These are phyloP conservation scores for Rhodotorula sp. DNA, from an alignment of 1,284 basidiomycete species.

Conservation along the genomic window DNA sequence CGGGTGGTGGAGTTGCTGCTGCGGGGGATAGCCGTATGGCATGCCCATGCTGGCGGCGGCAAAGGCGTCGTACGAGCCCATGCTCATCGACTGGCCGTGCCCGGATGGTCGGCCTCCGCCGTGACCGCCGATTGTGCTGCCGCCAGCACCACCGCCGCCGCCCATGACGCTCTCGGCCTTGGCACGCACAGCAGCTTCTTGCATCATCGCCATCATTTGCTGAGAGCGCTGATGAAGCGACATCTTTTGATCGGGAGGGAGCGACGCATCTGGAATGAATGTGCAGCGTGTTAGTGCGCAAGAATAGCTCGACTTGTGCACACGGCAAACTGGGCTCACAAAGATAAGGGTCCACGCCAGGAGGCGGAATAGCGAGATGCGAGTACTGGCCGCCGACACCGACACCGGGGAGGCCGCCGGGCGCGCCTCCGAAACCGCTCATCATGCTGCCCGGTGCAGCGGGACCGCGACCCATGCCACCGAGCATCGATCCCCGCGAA, in stretches of 20 bases:
- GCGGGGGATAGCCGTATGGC: slow-evolving; percentile 11
- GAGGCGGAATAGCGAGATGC: slow-evolving; percentile 31
- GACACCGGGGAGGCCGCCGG: background rate
- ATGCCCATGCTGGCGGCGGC: slow-evolving; percentile 1
- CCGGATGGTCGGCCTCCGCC: background rate
- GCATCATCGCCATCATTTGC: slow-evolving; percentile 42
- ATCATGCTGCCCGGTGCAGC: slow-evolving; percentile 5
- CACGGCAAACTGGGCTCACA: slow-evolving; percentile 18
- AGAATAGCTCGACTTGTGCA: background rate
- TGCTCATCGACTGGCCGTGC: slow-evolving; percentile 20
- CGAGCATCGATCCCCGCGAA: slow-evolving; percentile 21
- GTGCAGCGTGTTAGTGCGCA: no score
- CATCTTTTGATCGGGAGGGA: slow-evolving; percentile 40
- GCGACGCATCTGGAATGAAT: slow-evolving; percentile 40
- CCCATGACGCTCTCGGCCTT: slow-evolving; percentile 27
- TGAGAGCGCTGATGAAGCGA: slow-evolving; percentile 36
- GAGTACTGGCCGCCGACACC: slow-evolving; percentile 34
- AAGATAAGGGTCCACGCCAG: slow-evolving; percentile 39
- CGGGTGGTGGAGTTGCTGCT: background rate
- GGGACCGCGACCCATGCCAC: background rate
- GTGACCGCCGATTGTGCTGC: slow-evolving; percentile 10
- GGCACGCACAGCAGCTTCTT: slow-evolving; percentile 35
- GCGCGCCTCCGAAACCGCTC: slow-evolving; percentile 13
- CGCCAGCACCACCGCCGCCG: slow-evolving; percentile 20
- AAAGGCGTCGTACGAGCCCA: slow-evolving; percentile 20